These are phyloP conservation scores for Macaranga tanarius DNA, from an alignment of 441 rosid genomes.

Conservation along the genomic window DNA sequence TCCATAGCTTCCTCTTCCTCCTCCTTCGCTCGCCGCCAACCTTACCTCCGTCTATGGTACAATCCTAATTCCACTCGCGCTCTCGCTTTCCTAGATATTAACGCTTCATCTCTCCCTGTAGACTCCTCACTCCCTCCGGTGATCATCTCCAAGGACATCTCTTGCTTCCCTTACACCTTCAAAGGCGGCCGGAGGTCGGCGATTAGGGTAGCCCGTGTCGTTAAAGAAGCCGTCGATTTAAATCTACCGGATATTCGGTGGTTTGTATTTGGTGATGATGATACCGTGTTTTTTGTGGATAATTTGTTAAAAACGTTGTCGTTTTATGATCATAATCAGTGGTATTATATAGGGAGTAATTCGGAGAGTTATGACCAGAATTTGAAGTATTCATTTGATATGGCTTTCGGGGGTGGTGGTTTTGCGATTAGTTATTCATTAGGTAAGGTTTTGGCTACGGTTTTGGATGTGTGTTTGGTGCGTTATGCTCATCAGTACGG, in stretches of 20 bases:
- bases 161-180: conserved; percentile 69
- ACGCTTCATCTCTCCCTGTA: conserved; percentile 6
- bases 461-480: conserved; percentile 73
- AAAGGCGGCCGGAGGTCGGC: conserved; percentile 77
- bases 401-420: conserved; percentile 96
- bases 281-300: conserved; percentile 80
- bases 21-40: conserved; percentile 57
- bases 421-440: conserved; percentile 74
- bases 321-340: conserved; percentile 66
- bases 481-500: conserved; percentile 80
- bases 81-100: conserved; percentile 63
- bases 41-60: conserved; percentile 79
- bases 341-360: conserved; percentile 76
- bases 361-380: conserved; percentile 87
- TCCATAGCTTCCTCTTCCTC: conserved; percentile 72
- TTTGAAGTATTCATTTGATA: conserved; percentile 63
- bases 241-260: conserved; percentile 61
- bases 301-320: conserved; percentile 66
- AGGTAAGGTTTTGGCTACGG: conserved; percentile 58
- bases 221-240: conserved; percentile 69
- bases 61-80: conserved; percentile 62
- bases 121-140: conserved; percentile 58
- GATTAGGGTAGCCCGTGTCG: conserved; percentile 74
- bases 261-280: conserved; percentile 96
- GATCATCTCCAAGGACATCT: conserved; percentile 52